Conservation (phyloP, 495 filamentous ascomycete genomes). For the Astrothelium subdiscretum region DNA sequence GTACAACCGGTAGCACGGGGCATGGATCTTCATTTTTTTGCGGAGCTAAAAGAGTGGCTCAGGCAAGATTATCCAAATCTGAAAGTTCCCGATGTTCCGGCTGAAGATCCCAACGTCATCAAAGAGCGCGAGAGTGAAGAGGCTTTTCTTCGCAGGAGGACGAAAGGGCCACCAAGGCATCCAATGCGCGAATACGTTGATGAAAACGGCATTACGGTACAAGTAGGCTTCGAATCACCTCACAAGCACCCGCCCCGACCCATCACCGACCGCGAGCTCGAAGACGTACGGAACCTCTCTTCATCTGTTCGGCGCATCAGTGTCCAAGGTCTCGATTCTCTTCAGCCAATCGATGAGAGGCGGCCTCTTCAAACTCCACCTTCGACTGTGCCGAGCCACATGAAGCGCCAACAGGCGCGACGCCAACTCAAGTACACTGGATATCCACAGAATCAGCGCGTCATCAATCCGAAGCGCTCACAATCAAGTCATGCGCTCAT, state of each 20-base stretch:
- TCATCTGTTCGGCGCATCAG: not conserved
- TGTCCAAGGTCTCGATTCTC: not conserved
- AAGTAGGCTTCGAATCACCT: not conserved
- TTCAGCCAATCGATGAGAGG: not conserved
- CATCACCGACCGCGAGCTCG: not conserved
- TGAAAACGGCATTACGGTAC: not conserved
- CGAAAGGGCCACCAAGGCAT: not conserved
- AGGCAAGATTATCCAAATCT: not conserved
- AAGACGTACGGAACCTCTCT: not conserved
- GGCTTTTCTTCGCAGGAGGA: not conserved
- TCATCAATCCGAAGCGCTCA: not conserved
- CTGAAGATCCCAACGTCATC: not conserved
- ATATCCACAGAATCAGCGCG: not conserved
- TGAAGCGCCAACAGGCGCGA: slow-evolving; percentile 1
- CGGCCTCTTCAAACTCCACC: not conserved
- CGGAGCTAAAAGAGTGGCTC: not conserved
- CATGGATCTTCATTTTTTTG: not conserved
- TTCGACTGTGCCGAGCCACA: not conserved
- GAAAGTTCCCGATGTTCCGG: not conserved
- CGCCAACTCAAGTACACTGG: not conserved
- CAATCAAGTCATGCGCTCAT: slow-evolving; percentile 1
- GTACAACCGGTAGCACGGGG: too few species aligned
- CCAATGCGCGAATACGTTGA: not conserved
- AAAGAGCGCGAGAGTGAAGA: not conserved
- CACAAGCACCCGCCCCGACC: not conserved